Percentiles rank a stretch among this genome's conserved stretches.
Evolutionary conservation across 1,139 yeast species (phyloP).

Genomic region (Lodderomyces pseudojiufengensis): DNA sequence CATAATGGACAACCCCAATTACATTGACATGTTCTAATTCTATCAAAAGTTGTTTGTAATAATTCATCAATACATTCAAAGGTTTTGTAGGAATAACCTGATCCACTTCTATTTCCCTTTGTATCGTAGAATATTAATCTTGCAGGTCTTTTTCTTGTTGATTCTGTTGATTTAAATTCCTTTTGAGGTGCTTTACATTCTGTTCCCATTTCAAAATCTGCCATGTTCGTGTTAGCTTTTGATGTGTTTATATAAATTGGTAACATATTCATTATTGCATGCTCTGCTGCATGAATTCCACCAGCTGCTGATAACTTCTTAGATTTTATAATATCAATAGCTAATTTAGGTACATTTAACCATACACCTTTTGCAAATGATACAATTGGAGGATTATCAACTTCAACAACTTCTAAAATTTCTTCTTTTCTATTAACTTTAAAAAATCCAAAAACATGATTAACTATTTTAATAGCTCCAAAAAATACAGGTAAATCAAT

Average conservation of each 20-base stretch:
- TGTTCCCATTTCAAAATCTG: conserved; percentile 70
- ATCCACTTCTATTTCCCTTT: conserved; percentile 72
- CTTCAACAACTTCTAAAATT: conserved; percentile 89
- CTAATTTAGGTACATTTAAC: conserved; percentile 74
- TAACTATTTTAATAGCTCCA: conserved; percentile 71
- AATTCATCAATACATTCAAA: conserved; percentile 73
- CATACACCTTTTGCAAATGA: conserved; percentile 78
- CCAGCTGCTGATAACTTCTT: conserved; percentile 74
- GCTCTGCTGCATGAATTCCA: conserved; percentile 96
- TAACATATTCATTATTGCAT: conserved; percentile 73
- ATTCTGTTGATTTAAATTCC: conserved; percentile 74
- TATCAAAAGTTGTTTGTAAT: conserved; percentile 52
- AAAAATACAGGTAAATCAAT: conserved; percentile 64
- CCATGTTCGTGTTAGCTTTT: conserved; percentile 29
- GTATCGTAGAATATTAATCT: conserved; percentile 80
- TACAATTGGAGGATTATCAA: conserved; percentile 78
- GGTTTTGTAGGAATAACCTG: conserved; percentile 76
- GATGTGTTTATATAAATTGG: conserved; percentile 49
- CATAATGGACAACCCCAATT: conserved; percentile 89
- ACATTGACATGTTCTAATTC: conserved; percentile 69
- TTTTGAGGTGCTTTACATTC: conserved; percentile 98
- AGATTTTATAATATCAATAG: conserved; percentile 53
- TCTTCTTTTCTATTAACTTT: conserved; percentile 73
- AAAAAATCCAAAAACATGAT: conserved; percentile 86
- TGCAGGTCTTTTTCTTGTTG: conserved; percentile 75